Base-by-base conservation (phyloP, 2,329 filamentous ascomycete genomes). In the Plectosphaerella plurivora region DNA sequence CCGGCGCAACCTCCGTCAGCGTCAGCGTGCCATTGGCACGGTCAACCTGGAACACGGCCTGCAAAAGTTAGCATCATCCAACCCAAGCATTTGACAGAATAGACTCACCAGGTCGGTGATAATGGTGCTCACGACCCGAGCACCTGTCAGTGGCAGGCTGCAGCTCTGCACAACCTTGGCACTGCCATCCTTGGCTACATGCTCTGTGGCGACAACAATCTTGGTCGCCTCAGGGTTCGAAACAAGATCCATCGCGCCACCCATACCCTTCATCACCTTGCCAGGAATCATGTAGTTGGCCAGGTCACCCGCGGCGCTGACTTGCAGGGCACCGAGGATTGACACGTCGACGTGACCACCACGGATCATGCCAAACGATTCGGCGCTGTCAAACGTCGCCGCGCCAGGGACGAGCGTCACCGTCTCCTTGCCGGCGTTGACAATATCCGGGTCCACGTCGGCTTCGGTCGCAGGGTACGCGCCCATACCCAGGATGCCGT, bases 261-360 rank as follows among this genome's bases (percentile, higher is more conserved):
- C 90, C 85, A 95, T 94, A 16, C 90, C 90, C 77, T 94, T 94
- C 71, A 91, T 84, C 11, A 90, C 83, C 70, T 93, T 94, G 22
- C 90, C 90, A 0, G 90, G 90, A 57, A 95, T 88, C 87, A 94
- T 94, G 76, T 90, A 95, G 71, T 94, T 94, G 45, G 90, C 90
- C 50, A 95, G 71, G 65, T 95, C 90, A 24, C 90, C 90, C 3
- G 81, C 76, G 0, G 88, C 88, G 58, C 83, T 87, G 20, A 94
- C 89, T 72, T 95, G 88, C 59, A 93, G 82, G 2, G 89, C 87
- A 4, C 90, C 90, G 1, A 95, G 79, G 62, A 95, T 91, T 0
- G 88, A 91, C 5, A 95, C 86, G 63, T 95, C 86, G 42, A 95
- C 85, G 62, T 91, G 88, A 0, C 90, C 90, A 49, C 89, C 88